Evolutionary conservation across 106 monocot genomes (phyloP), one percentile per base, ranked within the genome.

Genomic region (Narthecium ossifragum): DNA sequence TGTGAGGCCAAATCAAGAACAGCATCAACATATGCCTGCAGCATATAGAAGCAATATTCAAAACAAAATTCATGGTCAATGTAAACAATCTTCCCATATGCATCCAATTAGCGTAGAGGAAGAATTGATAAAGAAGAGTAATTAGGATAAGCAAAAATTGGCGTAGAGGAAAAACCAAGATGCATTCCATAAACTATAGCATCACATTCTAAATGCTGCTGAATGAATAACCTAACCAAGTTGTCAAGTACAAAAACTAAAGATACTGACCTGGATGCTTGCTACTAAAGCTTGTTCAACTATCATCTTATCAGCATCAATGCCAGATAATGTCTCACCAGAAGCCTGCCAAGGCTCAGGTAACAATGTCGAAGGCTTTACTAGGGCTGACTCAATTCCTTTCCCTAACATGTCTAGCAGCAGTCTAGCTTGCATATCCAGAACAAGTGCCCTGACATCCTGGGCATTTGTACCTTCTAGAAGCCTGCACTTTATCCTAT

Each of bases 391-490:
- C 65, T 98, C 96, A 69, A 98, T 98, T 65, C 96, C 96, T 65
- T 91, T 98, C 15, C 96, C 86, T 56, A 98, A 62, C 96, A 98
- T 98, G 71, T 98, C 90, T 45, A 98, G 70, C 46, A 98, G 53
- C 46, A 98, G 64, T 61, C 96, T 90, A 28, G 96, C 96, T 79
- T 98, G 96, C 96, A 98, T 98, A 66, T 98, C 96, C 34, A 98
- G 76, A 37, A 98, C 86, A 78, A 98, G 86, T 51, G 96, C 96
- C 53, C 96, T 73, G 11, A 98, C 96, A 79, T 98, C 96, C 79
- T 87, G 96, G 69, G 90, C 87, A 87, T 98, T 98, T 72, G 96
- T 91, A 13, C 96, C 96, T 83, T 98, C 96, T 75, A 98, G 53
- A 36, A 98, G 79, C 61, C 96, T 86, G 60, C 96, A 98, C 57